phyloP scores from a whole-genome alignment of 164 flowering plant genomes.

The Brasenia schreberi region DNA sequence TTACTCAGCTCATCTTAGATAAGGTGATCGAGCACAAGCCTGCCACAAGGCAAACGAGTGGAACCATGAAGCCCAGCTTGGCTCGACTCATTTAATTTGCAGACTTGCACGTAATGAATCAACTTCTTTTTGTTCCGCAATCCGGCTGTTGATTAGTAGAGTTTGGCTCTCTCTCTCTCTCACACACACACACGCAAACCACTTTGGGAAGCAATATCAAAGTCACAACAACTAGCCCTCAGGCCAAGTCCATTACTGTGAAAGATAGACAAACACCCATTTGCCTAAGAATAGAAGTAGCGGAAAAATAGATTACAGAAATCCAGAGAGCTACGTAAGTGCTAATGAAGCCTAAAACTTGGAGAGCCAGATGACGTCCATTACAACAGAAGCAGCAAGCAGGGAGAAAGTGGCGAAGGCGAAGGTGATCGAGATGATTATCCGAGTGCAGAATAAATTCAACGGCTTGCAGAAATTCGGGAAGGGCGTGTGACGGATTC shows the following conservation, averaged over 20 bases:
- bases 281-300: neutral
- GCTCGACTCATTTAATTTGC: too few species aligned
- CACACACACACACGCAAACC: neutral
- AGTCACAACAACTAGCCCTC: neutral
- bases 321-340: neutral
- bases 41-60: too few species aligned
- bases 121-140: too few species aligned
- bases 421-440: constrained; percentile 58
- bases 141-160: too few species aligned
- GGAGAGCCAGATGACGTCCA: constrained; percentile 61
- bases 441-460: constrained; percentile 56
- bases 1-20: too few species aligned
- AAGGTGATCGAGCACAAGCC: too few species aligned
- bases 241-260: neutral
- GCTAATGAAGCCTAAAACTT: constrained; percentile 13
- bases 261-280: neutral
- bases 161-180: neutral
- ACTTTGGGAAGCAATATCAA: neutral
- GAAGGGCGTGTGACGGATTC: constrained; percentile 55
- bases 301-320: neutral
- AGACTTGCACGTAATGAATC: too few species aligned
- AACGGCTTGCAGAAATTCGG: constrained; percentile 83
- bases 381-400: constrained; percentile 49
- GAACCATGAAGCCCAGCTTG: too few species aligned
- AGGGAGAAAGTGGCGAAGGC: constrained; percentile 57